Percentiles rank a stretch among this genome's conserved stretches.
These are phyloP conservation scores for Hypholoma sublateritium DNA, from an alignment of 768 basidiomycete species.

Conservation along the genomic window DNA sequence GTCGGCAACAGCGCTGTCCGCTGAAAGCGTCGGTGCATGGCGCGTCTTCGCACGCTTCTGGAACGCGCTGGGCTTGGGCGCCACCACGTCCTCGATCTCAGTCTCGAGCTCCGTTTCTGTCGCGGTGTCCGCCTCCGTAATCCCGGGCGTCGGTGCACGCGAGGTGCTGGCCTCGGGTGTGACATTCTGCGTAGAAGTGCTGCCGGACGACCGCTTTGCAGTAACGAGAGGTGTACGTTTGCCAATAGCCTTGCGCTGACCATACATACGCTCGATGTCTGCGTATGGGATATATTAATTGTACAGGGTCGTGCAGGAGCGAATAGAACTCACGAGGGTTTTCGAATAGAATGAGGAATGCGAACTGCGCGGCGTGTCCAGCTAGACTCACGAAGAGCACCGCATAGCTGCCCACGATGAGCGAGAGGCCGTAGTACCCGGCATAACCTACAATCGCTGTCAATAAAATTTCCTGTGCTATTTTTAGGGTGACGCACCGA, in stretches of 20 bases:
- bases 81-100: constrained; percentile 46
- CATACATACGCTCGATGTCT: constrained; percentile 96
- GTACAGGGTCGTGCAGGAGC: neutral
- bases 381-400: constrained; percentile 93
- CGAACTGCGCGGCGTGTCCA: constrained; percentile 95
- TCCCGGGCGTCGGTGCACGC: constrained; percentile 53
- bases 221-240: constrained; percentile 66
- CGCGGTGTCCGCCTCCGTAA: constrained; percentile 71
- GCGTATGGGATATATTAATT: constrained; percentile 2
- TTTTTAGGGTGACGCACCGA: constrained; percentile 40
- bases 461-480: neutral
- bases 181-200: neutral
- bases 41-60: constrained; percentile 18
- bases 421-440: constrained; percentile 95
- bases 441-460: constrained; percentile 63
- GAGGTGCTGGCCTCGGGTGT: neutral
- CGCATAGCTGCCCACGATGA: constrained; percentile 85
- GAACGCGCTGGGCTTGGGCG: constrained; percentile 11
- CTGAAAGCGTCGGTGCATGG: constrained; percentile 32
- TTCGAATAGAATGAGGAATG: constrained; percentile 93
- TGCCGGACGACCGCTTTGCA: neutral
- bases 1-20: constrained; percentile 31
- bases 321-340: constrained; percentile 78
- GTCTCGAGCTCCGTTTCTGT: constrained; percentile 72
- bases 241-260: constrained; percentile 87